A percentile compares a stretch with the other conserved stretches of the same genome.
phyloP scores from a whole-genome alignment of 2,329 filamentous ascomycete species.

The Pseudodiploospora longispora region DNA sequence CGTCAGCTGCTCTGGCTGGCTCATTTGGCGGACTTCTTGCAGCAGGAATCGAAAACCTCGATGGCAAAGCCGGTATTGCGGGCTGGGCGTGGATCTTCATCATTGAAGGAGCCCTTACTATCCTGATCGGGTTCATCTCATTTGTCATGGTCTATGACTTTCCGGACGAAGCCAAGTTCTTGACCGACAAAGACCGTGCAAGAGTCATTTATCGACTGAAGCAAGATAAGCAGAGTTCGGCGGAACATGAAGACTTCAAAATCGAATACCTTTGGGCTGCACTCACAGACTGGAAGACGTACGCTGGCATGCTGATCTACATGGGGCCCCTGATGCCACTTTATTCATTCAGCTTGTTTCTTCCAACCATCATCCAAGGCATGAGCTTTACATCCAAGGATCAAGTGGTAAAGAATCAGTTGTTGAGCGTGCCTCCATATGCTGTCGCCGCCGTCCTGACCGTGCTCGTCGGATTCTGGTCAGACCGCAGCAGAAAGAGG shows the following conservation, averaged over 20 bases:
- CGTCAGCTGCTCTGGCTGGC: constrained; percentile 69
- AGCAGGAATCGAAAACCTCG: constrained; percentile 62
- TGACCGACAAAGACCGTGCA: constrained; percentile 58
- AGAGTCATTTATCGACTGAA: constrained; percentile 63
- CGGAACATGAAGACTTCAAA: constrained; percentile 68
- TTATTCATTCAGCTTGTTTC: constrained; percentile 69
- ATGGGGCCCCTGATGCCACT: constrained; percentile 66
- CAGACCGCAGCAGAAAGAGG: constrained; percentile 64
- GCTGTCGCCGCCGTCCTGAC: constrained; percentile 28
- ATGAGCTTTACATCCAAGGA: constrained; percentile 31
- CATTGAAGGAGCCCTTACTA: constrained; percentile 60
- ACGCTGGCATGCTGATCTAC: constrained; percentile 64
- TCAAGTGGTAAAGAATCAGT: constrained; percentile 27
- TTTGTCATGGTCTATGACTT: constrained; percentile 81
- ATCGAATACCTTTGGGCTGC: constrained; percentile 63
- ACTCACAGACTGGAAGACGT: constrained; percentile 78
- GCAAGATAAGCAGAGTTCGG: constrained; percentile 62
- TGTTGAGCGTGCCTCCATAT: constrained; percentile 39
- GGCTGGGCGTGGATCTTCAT: constrained; percentile 62
- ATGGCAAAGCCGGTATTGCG: constrained; percentile 47
- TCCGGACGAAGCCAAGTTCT: constrained; percentile 66
- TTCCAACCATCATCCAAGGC: constrained; percentile 67
- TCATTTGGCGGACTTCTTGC: constrained; percentile 69
- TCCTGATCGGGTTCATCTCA: constrained; percentile 56
- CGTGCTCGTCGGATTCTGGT: constrained; percentile 49